Conservation (phyloP, 495 filamentous ascomycete species). For the Penicillium bovifimosum region DNA sequence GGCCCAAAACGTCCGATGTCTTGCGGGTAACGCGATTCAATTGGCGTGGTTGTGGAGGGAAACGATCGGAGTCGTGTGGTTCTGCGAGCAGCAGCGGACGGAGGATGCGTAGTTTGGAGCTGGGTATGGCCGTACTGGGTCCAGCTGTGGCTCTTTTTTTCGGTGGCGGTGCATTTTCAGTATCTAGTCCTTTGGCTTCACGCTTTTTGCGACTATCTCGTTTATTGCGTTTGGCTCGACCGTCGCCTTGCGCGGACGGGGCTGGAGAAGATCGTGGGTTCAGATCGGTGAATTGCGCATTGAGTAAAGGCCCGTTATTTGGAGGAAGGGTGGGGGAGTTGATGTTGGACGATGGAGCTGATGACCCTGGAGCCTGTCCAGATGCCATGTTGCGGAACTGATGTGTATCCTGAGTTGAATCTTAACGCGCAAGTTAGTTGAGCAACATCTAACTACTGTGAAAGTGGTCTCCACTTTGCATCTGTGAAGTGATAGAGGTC, state of each 20-base stretch:
- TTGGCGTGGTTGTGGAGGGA: constrained; percentile 40
- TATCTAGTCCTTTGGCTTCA: constrained; percentile 58
- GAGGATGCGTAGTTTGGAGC: constrained; percentile 27
- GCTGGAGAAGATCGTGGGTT: constrained; percentile 38
- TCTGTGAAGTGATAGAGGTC: background rate
- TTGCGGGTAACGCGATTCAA: constrained; percentile 37
- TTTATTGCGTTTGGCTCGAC: constrained; percentile 42
- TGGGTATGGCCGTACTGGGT: constrained; percentile 28
- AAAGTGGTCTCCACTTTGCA: background rate
- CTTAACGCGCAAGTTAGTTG: background rate
- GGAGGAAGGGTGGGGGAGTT: constrained; percentile 39
- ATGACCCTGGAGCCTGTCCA: constrained; percentile 32
- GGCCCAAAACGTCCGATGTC: constrained; percentile 26
- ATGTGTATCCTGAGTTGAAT: too few relatives aligned
- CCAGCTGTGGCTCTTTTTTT: constrained; percentile 35
- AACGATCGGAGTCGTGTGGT: constrained; percentile 31
- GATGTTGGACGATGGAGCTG: constrained; percentile 40
- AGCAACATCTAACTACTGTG: background rate
- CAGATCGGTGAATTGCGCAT: constrained; percentile 27
- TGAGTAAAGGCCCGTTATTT: constrained; percentile 23
- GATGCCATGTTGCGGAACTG: constrained; percentile 29
- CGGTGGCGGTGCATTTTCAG: constrained; percentile 30
- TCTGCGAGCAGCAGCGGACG: constrained; percentile 35
- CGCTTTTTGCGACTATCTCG: constrained; percentile 62
- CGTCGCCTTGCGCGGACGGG: constrained; percentile 34